These are phyloP conservation scores for Colletotrichum lini DNA, from an alignment of 2,329 filamentous ascomycete genomes.

Conservation along the genomic window DNA sequence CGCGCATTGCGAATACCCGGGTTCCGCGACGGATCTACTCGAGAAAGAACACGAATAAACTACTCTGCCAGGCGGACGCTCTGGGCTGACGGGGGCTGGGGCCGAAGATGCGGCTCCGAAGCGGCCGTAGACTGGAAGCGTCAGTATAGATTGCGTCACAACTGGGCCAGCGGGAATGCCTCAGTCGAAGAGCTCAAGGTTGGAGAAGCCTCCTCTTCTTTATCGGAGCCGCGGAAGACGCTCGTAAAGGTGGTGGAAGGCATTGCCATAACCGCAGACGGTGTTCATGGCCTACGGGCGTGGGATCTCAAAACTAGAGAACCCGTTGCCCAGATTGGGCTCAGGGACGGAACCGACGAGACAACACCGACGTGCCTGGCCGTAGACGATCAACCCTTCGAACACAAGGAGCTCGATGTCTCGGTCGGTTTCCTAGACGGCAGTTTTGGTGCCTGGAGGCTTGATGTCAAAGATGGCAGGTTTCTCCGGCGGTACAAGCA, in stretches of 20 bases:
- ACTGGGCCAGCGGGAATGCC: constrained; percentile 89
- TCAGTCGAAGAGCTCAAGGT: constrained; percentile 84
- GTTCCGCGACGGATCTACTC: constrained; percentile 59
- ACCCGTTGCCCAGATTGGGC: constrained; percentile 67
- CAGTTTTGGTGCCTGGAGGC: constrained; percentile 77
- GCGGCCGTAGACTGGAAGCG: constrained; percentile 85
- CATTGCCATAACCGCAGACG: constrained; percentile 83
- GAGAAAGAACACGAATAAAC: constrained; percentile 56
- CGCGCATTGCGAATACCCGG: constrained; percentile 83
- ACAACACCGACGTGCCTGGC: constrained; percentile 73
- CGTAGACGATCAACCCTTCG: constrained; percentile 68
- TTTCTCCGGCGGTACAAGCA: constrained; percentile 72
- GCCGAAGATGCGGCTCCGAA: constrained; percentile 65
- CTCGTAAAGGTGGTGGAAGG: constrained; percentile 85
- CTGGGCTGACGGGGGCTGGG: constrained; percentile 59
- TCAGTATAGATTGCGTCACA: constrained; percentile 89
- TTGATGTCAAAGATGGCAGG: constrained; percentile 61
- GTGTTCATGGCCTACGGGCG: constrained; percentile 77
- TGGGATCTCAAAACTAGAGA: constrained; percentile 80
- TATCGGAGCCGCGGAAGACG: constrained; percentile 64
- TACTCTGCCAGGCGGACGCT: constrained; percentile 61
- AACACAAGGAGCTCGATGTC: constrained; percentile 67
- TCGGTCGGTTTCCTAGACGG: constrained; percentile 81
- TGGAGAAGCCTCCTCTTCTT: constrained; percentile 51
- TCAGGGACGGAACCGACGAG: constrained; percentile 49